A percentile compares a stretch with the other conserved stretches of the same genome.
phyloP scores from a whole-genome alignment of 2,329 filamentous ascomycete species.

The Parafenestella ontariensis region DNA sequence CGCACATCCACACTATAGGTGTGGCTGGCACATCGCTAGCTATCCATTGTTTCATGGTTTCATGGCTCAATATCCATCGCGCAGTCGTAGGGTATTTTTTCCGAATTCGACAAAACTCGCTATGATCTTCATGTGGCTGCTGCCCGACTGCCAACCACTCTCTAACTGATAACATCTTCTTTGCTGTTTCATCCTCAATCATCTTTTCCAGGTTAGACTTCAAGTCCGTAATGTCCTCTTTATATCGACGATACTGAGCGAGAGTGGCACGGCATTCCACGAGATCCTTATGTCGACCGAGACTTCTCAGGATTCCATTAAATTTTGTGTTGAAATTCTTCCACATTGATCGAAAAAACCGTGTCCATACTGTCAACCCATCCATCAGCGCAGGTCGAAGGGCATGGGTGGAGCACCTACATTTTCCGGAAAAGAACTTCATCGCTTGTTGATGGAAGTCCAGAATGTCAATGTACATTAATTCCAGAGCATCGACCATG shows the following conservation, averaged over 20 bases:
- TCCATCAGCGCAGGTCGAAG: too few species aligned
- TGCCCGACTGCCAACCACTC: slow-evolving; percentile 29
- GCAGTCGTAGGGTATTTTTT: slow-evolving; percentile 1
- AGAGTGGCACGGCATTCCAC: slow-evolving; percentile 32
- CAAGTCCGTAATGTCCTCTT: slow-evolving; percentile 20
- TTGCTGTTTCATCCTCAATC: slow-evolving; percentile 15
- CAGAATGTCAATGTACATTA: slow-evolving; percentile 50
- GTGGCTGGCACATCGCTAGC: too few species aligned
- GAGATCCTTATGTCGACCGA: slow-evolving; percentile 33
- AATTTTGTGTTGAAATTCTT: slow-evolving; percentile 40
- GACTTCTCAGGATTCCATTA: slow-evolving; percentile 32
- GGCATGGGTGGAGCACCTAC: slow-evolving; percentile 20
- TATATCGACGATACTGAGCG: slow-evolving; percentile 24
- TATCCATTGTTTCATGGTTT: too few species aligned
- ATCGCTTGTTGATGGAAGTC: slow-evolving; percentile 49
- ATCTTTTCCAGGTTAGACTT: slow-evolving; percentile 15
- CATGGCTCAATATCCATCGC: slow-evolving; percentile 7
- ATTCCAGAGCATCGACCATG: slow-evolving; percentile 40
- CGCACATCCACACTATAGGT: slow-evolving; percentile 50
- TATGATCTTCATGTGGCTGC: slow-evolving; percentile 20
- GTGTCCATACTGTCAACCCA: slow-evolving; percentile 30
- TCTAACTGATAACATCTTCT: slow-evolving; percentile 20
- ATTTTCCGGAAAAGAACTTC: slow-evolving; percentile 30
- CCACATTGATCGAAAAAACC: slow-evolving; percentile 34
- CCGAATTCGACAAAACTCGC: too few species aligned